Evolutionary conservation across 2,329 filamentous ascomycete species (phyloP).

Genomic region (Aureobasidium sp.): DNA sequence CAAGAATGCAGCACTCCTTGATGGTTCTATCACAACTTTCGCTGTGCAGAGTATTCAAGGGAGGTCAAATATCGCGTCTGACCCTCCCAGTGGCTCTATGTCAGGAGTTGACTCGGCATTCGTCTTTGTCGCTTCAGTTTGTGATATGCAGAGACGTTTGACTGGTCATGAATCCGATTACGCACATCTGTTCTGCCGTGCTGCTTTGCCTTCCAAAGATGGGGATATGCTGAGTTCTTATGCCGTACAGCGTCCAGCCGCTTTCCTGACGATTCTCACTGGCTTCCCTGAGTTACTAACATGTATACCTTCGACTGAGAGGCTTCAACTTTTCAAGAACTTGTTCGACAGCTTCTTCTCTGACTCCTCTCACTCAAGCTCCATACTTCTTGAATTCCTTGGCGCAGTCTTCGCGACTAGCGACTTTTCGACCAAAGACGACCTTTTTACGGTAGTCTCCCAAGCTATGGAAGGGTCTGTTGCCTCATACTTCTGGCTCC

Average conservation of each 20-base stretch:
- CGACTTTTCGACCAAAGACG: not conserved
- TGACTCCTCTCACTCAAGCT: not conserved
- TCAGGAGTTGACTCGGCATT: conserved; percentile 13
- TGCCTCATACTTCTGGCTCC: not conserved
- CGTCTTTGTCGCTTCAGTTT: conserved; percentile 12
- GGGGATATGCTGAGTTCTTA: not conserved
- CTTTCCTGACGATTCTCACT: conserved; percentile 6
- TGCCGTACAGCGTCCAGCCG: not conserved
- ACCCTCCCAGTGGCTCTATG: not conserved
- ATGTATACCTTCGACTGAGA: not conserved
- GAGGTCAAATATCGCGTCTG: not conserved
- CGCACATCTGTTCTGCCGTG: not conserved
- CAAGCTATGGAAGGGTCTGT: not conserved
- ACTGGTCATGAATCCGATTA: not conserved
- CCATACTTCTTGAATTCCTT: conserved; percentile 5
- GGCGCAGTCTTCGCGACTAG: not conserved
- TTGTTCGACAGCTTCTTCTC: not conserved
- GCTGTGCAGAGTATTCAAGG: not conserved
- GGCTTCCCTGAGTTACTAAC: not conserved
- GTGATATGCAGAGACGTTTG: conserved; percentile 13
- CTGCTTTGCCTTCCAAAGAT: not conserved
- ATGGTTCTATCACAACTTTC: not conserved
- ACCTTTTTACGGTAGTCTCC: conserved; percentile 1
- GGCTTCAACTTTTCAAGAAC: not conserved
- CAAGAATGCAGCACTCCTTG: not conserved